Base-by-base conservation (phyloP, 495 filamentous ascomycete genomes). In the Cladorrhinum samala region DNA sequence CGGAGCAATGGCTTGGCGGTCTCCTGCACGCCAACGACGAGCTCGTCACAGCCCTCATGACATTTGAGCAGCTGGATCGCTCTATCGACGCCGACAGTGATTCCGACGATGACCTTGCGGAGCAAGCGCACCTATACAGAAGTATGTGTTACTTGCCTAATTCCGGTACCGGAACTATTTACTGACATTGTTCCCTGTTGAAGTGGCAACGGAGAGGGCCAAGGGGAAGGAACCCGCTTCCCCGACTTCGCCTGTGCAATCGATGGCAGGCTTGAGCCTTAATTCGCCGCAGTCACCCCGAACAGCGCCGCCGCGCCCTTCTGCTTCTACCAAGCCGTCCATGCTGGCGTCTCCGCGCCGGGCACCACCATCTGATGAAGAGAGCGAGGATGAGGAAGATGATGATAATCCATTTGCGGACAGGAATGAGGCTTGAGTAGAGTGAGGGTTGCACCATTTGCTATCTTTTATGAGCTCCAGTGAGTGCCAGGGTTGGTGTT, bases 21-120 rank as follows among this genome's bases (percentile, higher is more conserved):
- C 72, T 93, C 19, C 85, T 94, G 8, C 83, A 91, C 56, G 85
- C 88, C 48, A 92, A 92, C 57, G 88, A 92, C 53, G 83, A 87
- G 59, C 80, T 99, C 16, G 86, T 96, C 41, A 85, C 82, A n/a
- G 91, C 91, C 1, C 74, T 99, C 51, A 95, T 93, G 82, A 86
- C 91, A 0, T 99, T 88, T 64, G 93, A 96, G 68, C 87, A 94
- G 46, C 77, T 95, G 20, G 91, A 99, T 65, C 91, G 93, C 58
- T 95, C 93, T 55, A 85, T 96, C 53, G 91, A 96, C 55, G 90
- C 95, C 45, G 93, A 99, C 68, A 95, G 89, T 59, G 94, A 99
- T 64, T 95, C 89, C 46, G 94, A 97, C 45, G 80, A 82, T 45
- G 81, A 85, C 46, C 53, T 82, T 19, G 76, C 77, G 21, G 71